These are phyloP conservation scores for Cerioporus squamosus DNA, from an alignment of 1,284 basidiomycete genomes.

Conservation along the genomic window DNA sequence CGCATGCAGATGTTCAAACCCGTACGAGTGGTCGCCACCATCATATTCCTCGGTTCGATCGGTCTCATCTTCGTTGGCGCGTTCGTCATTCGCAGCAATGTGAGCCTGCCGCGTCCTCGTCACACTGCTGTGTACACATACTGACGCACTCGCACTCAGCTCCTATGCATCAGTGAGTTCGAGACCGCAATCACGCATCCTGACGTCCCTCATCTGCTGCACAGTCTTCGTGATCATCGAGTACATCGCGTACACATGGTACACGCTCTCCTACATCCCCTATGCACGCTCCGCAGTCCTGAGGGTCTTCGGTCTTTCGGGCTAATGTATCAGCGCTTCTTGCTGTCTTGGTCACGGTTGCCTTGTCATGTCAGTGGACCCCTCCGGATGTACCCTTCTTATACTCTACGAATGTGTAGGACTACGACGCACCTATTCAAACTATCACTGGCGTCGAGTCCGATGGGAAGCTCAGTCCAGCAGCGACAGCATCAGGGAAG, in stretches of 20 bases:
- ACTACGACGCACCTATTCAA: background rate
- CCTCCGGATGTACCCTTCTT: slow-evolving; percentile 8
- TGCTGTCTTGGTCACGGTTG: background rate
- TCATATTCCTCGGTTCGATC: slow-evolving; percentile 80
- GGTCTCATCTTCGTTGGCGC: slow-evolving; percentile 82
- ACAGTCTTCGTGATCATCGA: slow-evolving; percentile 88
- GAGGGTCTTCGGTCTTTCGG: slow-evolving; percentile 61
- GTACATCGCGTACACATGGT: slow-evolving; percentile 87
- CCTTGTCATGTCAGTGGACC: background rate
- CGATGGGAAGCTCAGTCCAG: background rate
- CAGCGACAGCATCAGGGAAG: too few species aligned
- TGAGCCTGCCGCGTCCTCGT: slow-evolving; percentile 39
- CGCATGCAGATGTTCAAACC: slow-evolving; percentile 89
- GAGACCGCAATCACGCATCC: slow-evolving; percentile 7
- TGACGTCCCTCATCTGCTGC: background rate
- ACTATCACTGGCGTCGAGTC: slow-evolving; percentile 1
- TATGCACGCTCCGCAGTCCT: slow-evolving; percentile 80
- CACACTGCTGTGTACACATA: slow-evolving; percentile 3
- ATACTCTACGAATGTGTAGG: slow-evolving; percentile 1
- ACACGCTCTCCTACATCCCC: slow-evolving; percentile 83
- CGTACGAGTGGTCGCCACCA: slow-evolving; percentile 82
- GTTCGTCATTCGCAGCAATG: slow-evolving; percentile 72
- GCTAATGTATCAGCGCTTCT: background rate
- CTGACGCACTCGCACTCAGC: slow-evolving; percentile 28
- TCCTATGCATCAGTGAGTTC: slow-evolving; percentile 52